These are phyloP conservation scores for Ganoderma sp. DNA, from an alignment of 1,284 basidiomycete genomes.

Conservation along the genomic window DNA sequence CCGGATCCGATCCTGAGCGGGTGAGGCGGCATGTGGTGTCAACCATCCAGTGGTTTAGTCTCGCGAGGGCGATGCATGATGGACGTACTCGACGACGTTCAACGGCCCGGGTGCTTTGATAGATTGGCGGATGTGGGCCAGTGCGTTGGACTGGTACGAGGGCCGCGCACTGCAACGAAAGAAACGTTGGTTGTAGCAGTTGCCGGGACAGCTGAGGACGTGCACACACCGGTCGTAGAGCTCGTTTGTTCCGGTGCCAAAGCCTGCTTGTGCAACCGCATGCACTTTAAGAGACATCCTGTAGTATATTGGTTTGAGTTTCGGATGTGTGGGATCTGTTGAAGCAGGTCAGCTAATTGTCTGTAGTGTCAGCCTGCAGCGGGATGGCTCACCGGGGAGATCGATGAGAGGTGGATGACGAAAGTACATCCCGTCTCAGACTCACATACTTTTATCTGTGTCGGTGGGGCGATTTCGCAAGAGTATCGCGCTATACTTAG, in stretches of 20 bases:
- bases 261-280: slow-evolving; percentile 65
- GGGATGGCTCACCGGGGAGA: not conserved
- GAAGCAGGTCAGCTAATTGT: not conserved
- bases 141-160: slow-evolving; percentile 65
- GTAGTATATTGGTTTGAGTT: slow-evolving; percentile 1
- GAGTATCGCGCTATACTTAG: not conserved
- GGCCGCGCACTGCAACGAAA: slow-evolving; percentile 60
- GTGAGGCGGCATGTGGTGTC: not conserved
- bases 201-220: not conserved
- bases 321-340: not conserved
- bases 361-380: not conserved
- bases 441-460: slow-evolving; percentile 2
- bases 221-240: slow-evolving; percentile 68
- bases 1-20: slow-evolving; percentile 66
- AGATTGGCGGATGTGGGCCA: slow-evolving; percentile 60
- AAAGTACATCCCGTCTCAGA: not conserved
- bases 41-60: not conserved
- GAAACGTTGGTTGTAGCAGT: slow-evolving; percentile 12
- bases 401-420: not conserved
- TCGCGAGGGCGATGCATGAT: not conserved
- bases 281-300: slow-evolving; percentile 46
- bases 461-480: not conserved
- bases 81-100: slow-evolving; percentile 71
- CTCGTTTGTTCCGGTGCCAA: slow-evolving; percentile 74
- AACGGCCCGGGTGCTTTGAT: slow-evolving; percentile 49